A percentile compares a stretch with the other conserved stretches of the same genome.
phyloP scores from a whole-genome alignment of 768 basidiomycete species.

The Trametopsis cervina region DNA sequence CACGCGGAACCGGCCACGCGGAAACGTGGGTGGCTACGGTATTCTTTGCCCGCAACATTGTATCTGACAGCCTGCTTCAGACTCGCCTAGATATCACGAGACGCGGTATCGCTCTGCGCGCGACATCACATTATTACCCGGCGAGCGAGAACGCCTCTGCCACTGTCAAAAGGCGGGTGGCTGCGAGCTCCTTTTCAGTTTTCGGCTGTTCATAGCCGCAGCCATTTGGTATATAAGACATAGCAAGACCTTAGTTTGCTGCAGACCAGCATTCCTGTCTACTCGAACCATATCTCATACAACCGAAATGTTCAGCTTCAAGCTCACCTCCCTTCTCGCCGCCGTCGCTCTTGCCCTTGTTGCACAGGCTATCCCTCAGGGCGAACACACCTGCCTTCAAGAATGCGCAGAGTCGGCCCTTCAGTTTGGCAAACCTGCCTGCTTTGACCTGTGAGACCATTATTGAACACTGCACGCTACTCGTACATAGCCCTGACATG shows the following conservation, averaged over 20 bases:
- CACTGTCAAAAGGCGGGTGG: not conserved
- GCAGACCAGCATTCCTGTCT: not conserved
- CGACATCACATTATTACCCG: too few relatives aligned
- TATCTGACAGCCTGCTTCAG: too few relatives aligned
- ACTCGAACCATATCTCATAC: not conserved
- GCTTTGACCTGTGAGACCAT: not conserved
- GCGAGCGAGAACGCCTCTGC: not conserved
- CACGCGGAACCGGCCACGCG: too few relatives aligned
- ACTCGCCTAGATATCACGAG: too few relatives aligned
- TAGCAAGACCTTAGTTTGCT: not conserved
- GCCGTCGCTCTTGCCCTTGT: not conserved
- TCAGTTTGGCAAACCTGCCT: not conserved
- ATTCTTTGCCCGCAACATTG: too few relatives aligned
- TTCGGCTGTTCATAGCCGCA: not conserved
- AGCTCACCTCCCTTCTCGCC: not conserved
- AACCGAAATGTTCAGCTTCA: not conserved
- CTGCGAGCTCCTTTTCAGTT: not conserved
- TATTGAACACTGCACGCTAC: not conserved
- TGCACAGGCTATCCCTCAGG: not conserved
- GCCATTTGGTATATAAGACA: not conserved
- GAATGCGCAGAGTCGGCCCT: not conserved
- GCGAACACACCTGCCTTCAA: not conserved
- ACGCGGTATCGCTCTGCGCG: too few relatives aligned
- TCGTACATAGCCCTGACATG: not conserved
- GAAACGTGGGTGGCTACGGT: too few relatives aligned